Percentiles rank a stretch among this genome's conserved stretches.
Conservation (phyloP, 352 stramenopile species). For the Pythium sp. region DNA sequence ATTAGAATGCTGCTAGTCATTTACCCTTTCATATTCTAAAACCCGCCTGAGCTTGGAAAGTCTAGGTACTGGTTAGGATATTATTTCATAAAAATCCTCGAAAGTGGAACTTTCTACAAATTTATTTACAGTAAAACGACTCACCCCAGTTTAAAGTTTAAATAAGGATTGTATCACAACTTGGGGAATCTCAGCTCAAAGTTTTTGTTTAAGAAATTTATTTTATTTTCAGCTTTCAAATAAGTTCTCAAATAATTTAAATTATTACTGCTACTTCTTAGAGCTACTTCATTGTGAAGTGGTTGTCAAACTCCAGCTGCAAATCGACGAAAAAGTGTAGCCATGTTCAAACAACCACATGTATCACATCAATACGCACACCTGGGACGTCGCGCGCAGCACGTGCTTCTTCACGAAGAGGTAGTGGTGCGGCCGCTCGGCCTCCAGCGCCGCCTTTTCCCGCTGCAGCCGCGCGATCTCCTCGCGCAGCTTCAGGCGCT, state of each 20-base stretch:
- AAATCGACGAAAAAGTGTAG: constrained; percentile 12
- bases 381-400: constrained; percentile 44
- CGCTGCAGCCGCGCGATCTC: constrained; percentile 57
- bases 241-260: too few species aligned
- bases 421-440: constrained; percentile 68
- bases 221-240: too few species aligned
- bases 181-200: too few species aligned
- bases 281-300: not conserved
- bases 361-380: constrained; percentile 63
- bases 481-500: constrained; percentile 65
- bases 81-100: too few species aligned
- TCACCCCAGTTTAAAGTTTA: too few species aligned
- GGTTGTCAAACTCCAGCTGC: too few species aligned
- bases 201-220: too few species aligned
- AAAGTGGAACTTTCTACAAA: not conserved
- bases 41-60: too few species aligned
- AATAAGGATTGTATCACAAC: too few species aligned
- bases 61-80: too few species aligned
- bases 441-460: constrained; percentile 56
- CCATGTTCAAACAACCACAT: constrained; percentile 7
- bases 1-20: not conserved
- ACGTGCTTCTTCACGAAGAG: constrained; percentile 69
- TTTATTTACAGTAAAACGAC: not conserved
- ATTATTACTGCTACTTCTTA: not conserved
- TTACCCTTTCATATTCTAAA: not conserved